These are phyloP conservation scores for Lodderomyces jiufengensis DNA, from an alignment of 1,139 yeast genomes.

Conservation along the genomic window DNA sequence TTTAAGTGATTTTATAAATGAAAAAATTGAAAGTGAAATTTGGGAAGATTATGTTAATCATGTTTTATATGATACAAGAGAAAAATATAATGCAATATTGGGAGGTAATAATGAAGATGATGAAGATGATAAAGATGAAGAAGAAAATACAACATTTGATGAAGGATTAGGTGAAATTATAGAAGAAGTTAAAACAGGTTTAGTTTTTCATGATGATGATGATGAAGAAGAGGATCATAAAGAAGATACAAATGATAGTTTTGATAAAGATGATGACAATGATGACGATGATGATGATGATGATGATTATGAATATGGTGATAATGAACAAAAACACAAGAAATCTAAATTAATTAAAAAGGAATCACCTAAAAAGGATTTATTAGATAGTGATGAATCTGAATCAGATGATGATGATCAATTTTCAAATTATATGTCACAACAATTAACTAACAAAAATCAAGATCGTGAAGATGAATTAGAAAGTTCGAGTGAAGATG, in stretches of 20 bases:
- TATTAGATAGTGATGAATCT: slow-evolving; percentile 24
- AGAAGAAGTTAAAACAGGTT: slow-evolving; percentile 36
- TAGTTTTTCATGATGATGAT: slow-evolving; percentile 32
- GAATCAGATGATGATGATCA: slow-evolving; percentile 34
- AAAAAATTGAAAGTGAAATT: slow-evolving; percentile 53
- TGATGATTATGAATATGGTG: slow-evolving; percentile 21
- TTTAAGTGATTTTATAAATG: slow-evolving; percentile 57
- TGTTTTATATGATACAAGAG: slow-evolving; percentile 82
- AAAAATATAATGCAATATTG: slow-evolving; percentile 89
- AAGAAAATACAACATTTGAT: slow-evolving; percentile 43
- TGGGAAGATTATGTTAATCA: slow-evolving; percentile 89
- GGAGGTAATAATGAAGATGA: slow-evolving; percentile 49
- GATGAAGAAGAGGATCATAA: slow-evolving; percentile 15
- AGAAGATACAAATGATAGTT: background rate
- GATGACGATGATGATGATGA: slow-evolving; percentile 6
- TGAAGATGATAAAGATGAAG: slow-evolving; percentile 35
- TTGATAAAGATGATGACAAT: background rate
- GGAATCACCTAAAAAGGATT: slow-evolving; percentile 7
- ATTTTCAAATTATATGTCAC: slow-evolving; percentile 81
- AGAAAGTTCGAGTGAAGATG: slow-evolving; percentile 21
- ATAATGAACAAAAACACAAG: slow-evolving; percentile 14
- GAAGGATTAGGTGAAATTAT: slow-evolving; percentile 44
- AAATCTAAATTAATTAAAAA: background rate
- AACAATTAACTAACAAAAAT: slow-evolving; percentile 58
- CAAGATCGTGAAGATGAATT: slow-evolving; percentile 10